A percentile compares a stretch with the other conserved stretches of the same genome.
Evolutionary conservation across 2,329 filamentous ascomycete genomes (phyloP).

Genomic region (Botryotinia narcissicola): DNA sequence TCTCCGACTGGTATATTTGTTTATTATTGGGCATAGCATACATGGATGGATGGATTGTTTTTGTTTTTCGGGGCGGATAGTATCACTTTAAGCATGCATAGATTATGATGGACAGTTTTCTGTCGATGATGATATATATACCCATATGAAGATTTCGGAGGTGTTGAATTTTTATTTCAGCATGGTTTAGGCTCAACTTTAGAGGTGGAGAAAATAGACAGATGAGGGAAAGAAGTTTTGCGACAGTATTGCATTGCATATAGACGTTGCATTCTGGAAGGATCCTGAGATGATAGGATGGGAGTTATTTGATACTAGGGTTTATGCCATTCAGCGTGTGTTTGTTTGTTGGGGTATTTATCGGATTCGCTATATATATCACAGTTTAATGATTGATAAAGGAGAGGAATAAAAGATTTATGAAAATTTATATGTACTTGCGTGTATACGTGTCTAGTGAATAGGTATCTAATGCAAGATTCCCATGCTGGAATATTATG

Average conservation of each 20-base stretch:
- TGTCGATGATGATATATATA: conserved; percentile 10
- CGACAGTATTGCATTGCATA: not conserved
- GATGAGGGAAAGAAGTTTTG: not conserved
- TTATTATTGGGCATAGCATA: too few species aligned
- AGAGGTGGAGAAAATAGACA: not conserved
- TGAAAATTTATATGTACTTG: not conserved
- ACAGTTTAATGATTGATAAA: conserved; percentile 10
- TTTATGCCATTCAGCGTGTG: conserved; percentile 4
- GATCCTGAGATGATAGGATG: not conserved
- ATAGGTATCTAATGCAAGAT: too few species aligned
- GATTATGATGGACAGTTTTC: not conserved
- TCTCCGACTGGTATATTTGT: not conserved
- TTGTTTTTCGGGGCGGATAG: not conserved
- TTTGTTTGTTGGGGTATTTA: not conserved
- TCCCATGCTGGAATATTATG: not conserved
- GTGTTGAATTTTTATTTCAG: not conserved
- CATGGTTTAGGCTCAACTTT: not conserved
- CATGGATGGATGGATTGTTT: not conserved
- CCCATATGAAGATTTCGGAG: not conserved
- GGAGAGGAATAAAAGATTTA: not conserved
- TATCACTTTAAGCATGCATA: not conserved
- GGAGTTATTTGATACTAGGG: not conserved
- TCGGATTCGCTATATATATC: not conserved
- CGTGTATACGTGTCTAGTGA: not conserved
- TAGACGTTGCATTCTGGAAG: not conserved